A percentile compares a stretch with the other conserved stretches of the same genome.
Conservation (phyloP, 495 filamentous ascomycete genomes). For the Aspergillus heteromorphus region DNA sequence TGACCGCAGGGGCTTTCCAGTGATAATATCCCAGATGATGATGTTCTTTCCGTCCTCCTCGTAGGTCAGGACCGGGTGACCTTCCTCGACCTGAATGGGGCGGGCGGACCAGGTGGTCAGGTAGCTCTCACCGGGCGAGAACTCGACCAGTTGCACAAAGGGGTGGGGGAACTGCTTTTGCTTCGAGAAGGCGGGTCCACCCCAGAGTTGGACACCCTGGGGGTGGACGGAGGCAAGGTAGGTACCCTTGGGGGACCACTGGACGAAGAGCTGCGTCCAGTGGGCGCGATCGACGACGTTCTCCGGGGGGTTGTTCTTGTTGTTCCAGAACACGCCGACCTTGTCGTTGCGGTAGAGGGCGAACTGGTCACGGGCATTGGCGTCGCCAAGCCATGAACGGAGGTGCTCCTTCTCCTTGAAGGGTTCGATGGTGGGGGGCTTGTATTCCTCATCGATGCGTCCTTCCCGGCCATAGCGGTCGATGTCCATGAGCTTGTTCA, state of each 20-base stretch:
- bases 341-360: slow-evolving; percentile 84
- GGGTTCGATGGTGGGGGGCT: slow-evolving; percentile 65
- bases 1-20: slow-evolving; percentile 81
- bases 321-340: slow-evolving; percentile 96
- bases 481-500: slow-evolving; percentile 98
- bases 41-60: slow-evolving; percentile 99
- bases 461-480: slow-evolving; percentile 94
- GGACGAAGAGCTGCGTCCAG: slow-evolving; percentile 96
- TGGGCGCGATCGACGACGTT: slow-evolving; percentile 80
- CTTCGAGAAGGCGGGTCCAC: slow-evolving; percentile 79
- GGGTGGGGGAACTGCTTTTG: slow-evolving; percentile 92
- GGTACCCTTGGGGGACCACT: slow-evolving; percentile 94
- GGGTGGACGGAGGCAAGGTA: slow-evolving; percentile 91
- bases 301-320: slow-evolving; percentile 86
- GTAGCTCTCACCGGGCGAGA: slow-evolving; percentile 90
- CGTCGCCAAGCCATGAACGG: slow-evolving; percentile 84
- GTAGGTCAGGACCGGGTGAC: slow-evolving; percentile 69
- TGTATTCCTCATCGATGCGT: slow-evolving; percentile 84
- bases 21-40: slow-evolving; percentile 95
- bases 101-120: slow-evolving; percentile 93
- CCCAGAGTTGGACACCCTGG: slow-evolving; percentile 96
- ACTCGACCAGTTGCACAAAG: slow-evolving; percentile 90
- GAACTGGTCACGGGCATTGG: slow-evolving; percentile 85
- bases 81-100: slow-evolving; percentile 86
- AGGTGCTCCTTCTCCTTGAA: slow-evolving; percentile 93